Conservation (phyloP, 129 eudicot genomes). For the Centrapalus pauciflorus region DNA sequence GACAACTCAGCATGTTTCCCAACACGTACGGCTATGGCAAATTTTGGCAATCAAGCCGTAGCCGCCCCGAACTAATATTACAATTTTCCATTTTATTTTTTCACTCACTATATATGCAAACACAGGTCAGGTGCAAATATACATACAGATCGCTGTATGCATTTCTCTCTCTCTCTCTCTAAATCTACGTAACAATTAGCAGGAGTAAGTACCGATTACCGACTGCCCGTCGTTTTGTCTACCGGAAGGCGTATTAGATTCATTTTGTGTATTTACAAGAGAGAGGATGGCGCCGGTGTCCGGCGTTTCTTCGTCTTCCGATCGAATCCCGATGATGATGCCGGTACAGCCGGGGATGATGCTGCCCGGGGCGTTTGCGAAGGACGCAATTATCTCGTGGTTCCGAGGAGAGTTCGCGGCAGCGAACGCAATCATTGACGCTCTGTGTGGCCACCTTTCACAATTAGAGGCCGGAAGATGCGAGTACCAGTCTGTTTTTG, state of each 20-base stretch:
- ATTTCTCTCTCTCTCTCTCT: slow-evolving; percentile 12
- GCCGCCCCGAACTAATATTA: neutral
- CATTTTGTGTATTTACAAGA: neutral
- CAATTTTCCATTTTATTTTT: neutral
- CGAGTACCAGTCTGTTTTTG: slow-evolving; percentile 64
- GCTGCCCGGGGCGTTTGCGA: slow-evolving; percentile 42
- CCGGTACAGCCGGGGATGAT: slow-evolving; percentile 30
- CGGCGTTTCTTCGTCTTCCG: slow-evolving; percentile 42
- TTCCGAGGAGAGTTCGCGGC: slow-evolving; percentile 96
- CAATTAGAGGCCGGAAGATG: slow-evolving; percentile 41
- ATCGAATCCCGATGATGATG: slow-evolving; percentile 38
- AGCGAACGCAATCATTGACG: slow-evolving; percentile 98
- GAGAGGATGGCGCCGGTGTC: slow-evolving; percentile 69
- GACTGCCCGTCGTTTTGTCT: neutral
- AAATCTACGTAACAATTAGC: neutral
- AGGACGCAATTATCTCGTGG: slow-evolving; percentile 91
- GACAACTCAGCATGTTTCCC: slow-evolving; percentile 23
- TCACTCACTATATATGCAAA: slow-evolving; percentile 12
- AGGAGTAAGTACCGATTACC: neutral
- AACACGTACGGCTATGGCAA: slow-evolving; percentile 19
- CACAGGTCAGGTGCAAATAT: slow-evolving; percentile 9
- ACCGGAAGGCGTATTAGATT: neutral
- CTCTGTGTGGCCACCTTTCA: slow-evolving; percentile 66
- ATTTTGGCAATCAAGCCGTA: too few relatives aligned
- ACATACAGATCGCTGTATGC: slow-evolving; percentile 14